A percentile compares a stretch with the other conserved stretches of the same genome.
These are phyloP conservation scores for Clitopilus passeckerianus DNA, from an alignment of 768 basidiomycete genomes.

Conservation along the genomic window DNA sequence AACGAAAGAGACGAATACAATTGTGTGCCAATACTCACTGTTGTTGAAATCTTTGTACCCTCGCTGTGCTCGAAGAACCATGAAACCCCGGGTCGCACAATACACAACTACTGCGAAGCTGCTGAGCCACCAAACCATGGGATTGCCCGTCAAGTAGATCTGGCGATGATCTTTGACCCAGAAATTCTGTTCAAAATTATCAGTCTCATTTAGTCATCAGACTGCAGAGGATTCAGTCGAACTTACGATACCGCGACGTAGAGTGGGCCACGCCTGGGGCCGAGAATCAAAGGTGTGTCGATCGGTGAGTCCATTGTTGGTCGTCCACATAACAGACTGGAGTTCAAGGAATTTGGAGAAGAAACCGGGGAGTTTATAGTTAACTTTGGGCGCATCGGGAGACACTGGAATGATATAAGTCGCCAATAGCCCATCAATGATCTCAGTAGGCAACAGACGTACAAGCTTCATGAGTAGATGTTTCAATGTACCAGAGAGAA, in stretches of 20 bases:
- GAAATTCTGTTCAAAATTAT: conserved; percentile 63
- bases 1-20: neutral
- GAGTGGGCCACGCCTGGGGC: conserved; percentile 87
- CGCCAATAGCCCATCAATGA: neutral
- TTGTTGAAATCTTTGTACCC: conserved; percentile 91
- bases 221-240: neutral
- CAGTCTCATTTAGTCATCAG: conserved; percentile 1
- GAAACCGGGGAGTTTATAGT: conserved; percentile 89
- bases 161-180: conserved; percentile 98
- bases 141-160: conserved; percentile 94
- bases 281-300: conserved; percentile 93
- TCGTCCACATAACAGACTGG: conserved; percentile 94
- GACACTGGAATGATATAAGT: conserved; percentile 49
- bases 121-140: conserved; percentile 88
- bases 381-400: conserved; percentile 69
- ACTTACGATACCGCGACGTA: conserved; percentile 90
- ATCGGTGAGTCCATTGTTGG: conserved; percentile 93
- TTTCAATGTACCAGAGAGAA: conserved; percentile 94
- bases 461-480: conserved; percentile 68
- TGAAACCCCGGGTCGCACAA: conserved; percentile 61
- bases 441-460: conserved; percentile 20
- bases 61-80: conserved; percentile 86
- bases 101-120: conserved; percentile 70
- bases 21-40: conserved; percentile 47
- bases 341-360: conserved; percentile 87